Base-by-base conservation (phyloP, 2,329 filamentous ascomycete genomes). In the Alternaria panax region DNA sequence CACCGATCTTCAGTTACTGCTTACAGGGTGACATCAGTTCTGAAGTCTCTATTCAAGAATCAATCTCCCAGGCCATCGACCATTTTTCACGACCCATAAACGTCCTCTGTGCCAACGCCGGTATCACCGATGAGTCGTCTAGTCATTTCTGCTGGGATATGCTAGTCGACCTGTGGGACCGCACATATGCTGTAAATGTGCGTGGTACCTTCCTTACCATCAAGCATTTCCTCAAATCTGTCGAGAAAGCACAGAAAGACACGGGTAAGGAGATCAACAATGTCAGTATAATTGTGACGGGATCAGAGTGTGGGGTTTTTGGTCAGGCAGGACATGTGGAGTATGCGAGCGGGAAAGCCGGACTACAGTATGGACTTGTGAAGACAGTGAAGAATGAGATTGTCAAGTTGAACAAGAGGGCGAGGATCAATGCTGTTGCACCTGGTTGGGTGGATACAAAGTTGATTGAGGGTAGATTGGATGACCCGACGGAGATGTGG, bases 311-410 rank as follows among this genome's bases (percentile, higher is more conserved):
- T 43, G 82, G 83, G 4, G 80, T 82, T 43, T 84, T 84, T 59
- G 81, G 82, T 2, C 81, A 84, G 67, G 81, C 80, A 16, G 81
- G 81, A 0, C 81, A 84, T 68, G 75, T 79, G 0, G 83, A 85
- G 60, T 84, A 85, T 70, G 83, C 82, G 7, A 79, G 78, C 42
- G 83, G 84, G 1, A 72, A 75, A 54, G 69, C 83, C 4, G 83
- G 79, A 3, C 61, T 86, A 48, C 83, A 85, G 62, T 85, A 86
- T 71, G 83, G 83, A 0, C 75, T 87, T 7, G 79, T 86, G 6
- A 79, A 77, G 34, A 81, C 78, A 0, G 82, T 86, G 11, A 85
- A 85, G 74, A 84, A 86, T 54, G 84, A 87, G 62, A 85, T 86
- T 53, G 79, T 84, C 7, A 77, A 78, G 9, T 66, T 87, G 54